Conservation (phyloP, 495 filamentous ascomycete genomes). For the Podospora didyma region DNA sequence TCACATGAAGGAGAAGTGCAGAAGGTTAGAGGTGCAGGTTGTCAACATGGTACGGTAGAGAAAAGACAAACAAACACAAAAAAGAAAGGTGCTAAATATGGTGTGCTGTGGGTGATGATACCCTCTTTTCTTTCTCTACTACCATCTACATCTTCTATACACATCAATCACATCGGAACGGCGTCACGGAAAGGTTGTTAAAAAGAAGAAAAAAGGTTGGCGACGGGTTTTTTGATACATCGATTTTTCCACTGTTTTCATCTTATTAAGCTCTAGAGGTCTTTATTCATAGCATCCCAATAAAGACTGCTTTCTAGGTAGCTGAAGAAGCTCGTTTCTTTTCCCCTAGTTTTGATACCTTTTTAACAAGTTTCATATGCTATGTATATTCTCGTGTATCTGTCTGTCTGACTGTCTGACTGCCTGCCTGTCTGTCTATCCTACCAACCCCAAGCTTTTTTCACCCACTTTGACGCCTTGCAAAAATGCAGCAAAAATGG, state of each 20-base stretch:
- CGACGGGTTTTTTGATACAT: conserved; percentile 6
- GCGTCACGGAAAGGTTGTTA: conserved; percentile 20
- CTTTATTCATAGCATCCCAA: no score
- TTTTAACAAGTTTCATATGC: no score
- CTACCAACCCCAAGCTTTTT: not conserved
- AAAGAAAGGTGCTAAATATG: not conserved
- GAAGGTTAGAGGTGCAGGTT: conserved; percentile 40
- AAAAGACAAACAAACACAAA: not conserved
- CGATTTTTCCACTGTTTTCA: conserved; percentile 6
- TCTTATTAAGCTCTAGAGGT: not conserved
- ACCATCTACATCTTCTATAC: conserved; percentile 4
- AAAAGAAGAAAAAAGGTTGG: conserved; percentile 1
- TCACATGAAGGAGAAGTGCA: conserved; percentile 72
- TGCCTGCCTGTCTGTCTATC: no score
- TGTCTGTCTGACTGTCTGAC: no score
- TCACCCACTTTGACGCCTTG: conserved; percentile 9
- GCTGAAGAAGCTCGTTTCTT: no score
- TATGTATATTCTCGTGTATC: no score
- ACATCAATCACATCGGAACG: conserved; percentile 20
- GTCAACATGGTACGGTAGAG: conserved; percentile 43
- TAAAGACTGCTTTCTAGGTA: no score
- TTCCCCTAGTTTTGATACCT: no score
- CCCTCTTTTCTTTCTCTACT: conserved; percentile 10
- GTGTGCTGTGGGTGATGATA: conserved; percentile 5
- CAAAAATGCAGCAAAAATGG: conserved; percentile 5